A percentile compares a stretch with the other conserved stretches of the same genome.
Evolutionary conservation across 2,329 filamentous ascomycete species (phyloP).

Genomic region (Exophiala sp.): DNA sequence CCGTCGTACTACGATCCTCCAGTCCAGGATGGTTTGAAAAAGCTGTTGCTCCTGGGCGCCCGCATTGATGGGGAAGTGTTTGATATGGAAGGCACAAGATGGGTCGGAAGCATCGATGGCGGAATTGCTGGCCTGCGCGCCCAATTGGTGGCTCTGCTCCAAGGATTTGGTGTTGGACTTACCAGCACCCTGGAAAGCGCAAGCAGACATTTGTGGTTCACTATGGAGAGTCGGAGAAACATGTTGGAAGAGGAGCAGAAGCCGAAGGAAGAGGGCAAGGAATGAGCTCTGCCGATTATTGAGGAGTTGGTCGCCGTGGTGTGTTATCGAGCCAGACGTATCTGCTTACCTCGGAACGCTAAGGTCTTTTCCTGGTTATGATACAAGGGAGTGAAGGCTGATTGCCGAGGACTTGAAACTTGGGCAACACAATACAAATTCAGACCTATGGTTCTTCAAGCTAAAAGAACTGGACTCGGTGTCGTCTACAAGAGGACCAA

Average conservation of each 20-base stretch:
- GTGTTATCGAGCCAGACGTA: too few species aligned
- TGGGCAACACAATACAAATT: too few species aligned
- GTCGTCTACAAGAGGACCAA: too few species aligned
- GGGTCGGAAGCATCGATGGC: slow-evolving; percentile 71
- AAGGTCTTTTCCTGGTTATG: too few species aligned
- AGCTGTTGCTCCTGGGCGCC: slow-evolving; percentile 79
- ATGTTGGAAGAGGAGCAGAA: slow-evolving; percentile 70
- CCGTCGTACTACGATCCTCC: slow-evolving; percentile 74
- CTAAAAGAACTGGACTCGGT: too few species aligned
- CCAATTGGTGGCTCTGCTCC: slow-evolving; percentile 75
- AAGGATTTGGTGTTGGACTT: slow-evolving; percentile 70
- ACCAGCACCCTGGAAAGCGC: slow-evolving; percentile 74
- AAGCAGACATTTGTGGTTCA: slow-evolving; percentile 76
- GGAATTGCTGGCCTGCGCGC: slow-evolving; percentile 76
- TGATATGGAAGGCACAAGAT: slow-evolving; percentile 64
- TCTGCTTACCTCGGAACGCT: too few species aligned
- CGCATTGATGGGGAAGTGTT: slow-evolving; percentile 80
- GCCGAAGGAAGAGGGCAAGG: slow-evolving; percentile 24
- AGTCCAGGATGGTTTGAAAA: slow-evolving; percentile 76
- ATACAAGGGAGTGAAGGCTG: too few species aligned
- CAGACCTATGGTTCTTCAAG: too few species aligned
- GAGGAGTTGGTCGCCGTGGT: too few species aligned
- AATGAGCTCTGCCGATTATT: neutral
- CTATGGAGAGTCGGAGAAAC: slow-evolving; percentile 72
- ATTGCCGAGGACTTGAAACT: too few species aligned